Evolutionary conservation across 176 grass and related monocot species (phyloP).

Genomic region (Aegilops speltoides): DNA sequence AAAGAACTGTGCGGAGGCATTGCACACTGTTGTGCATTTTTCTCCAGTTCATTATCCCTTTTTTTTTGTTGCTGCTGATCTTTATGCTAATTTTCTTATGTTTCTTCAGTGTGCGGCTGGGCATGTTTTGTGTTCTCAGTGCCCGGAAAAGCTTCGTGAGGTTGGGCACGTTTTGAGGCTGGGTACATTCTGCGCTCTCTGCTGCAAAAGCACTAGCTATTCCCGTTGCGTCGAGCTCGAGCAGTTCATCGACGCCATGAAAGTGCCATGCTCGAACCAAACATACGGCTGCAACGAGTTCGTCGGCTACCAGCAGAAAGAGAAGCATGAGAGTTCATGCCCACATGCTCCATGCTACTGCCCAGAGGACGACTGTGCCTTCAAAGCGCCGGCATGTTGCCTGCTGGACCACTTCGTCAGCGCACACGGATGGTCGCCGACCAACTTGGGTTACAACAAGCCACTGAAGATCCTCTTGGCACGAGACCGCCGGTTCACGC

Average conservation of each 20-base stretch:
- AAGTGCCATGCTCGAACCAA: constrained; percentile 15
- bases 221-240: constrained; percentile 6
- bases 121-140: neutral
- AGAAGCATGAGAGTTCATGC: constrained; percentile 26
- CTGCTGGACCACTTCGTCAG: constrained; percentile 32
- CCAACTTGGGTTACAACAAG: neutral
- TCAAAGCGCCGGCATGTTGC: neutral
- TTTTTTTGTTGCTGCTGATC: neutral
- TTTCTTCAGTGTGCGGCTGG: constrained; percentile 17
- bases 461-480: neutral
- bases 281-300: constrained; percentile 12
- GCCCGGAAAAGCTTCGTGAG: neutral
- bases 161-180: neutral
- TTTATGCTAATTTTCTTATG: neutral
- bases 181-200: neutral
- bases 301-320: constrained; percentile 17
- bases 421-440: neutral
- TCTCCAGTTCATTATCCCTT: neutral
- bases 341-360: constrained; percentile 32
- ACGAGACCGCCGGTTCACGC: neutral
- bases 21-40: neutral
- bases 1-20: neutral
- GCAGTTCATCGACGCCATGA: constrained; percentile 3
- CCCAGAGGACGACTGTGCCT: constrained; percentile 19
- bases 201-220: neutral